Evolutionary conservation across 1,284 basidiomycete genomes (phyloP).

Genomic region (Ceratobasidium sp.): DNA sequence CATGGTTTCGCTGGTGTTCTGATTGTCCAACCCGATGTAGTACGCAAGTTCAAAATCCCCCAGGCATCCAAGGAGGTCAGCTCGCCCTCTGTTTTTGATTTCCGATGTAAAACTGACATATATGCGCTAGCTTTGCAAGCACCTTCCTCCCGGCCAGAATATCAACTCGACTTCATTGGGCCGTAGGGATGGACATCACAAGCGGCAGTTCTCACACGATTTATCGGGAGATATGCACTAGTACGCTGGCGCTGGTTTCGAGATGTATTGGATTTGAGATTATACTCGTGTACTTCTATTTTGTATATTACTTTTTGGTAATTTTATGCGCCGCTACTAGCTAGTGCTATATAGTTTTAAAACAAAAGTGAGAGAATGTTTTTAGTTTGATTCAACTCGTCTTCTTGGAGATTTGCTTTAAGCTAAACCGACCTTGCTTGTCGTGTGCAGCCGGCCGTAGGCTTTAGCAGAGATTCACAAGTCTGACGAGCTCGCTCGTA

Average conservation of each 20-base stretch:
- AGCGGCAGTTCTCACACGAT: neutral
- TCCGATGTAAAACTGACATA: neutral
- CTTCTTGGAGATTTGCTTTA: too few relatives aligned
- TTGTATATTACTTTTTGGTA: neutral
- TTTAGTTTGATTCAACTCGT: too few relatives aligned
- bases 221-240: neutral
- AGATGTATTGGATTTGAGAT: neutral
- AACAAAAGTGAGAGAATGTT: too few relatives aligned
- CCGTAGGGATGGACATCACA: neutral
- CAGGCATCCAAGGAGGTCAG: neutral
- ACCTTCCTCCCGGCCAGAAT: conserved; percentile 9
- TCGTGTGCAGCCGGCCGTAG: too few relatives aligned
- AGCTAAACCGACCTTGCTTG: too few relatives aligned
- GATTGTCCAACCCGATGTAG: conserved; percentile 32
- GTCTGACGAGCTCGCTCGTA: too few relatives aligned
- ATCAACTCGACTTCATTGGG: conserved; percentile 18
- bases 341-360: too few relatives aligned
- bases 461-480: too few relatives aligned
- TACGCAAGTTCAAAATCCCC: conserved; percentile 11
- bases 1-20: conserved; percentile 35
- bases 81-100: neutral
- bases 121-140: conserved; percentile 29
- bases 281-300: neutral
- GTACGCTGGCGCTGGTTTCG: too few relatives aligned
- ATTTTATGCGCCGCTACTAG: neutral